phyloP scores from a whole-genome alignment of 2,329 filamentous ascomycete genomes.

The Fusarium sp. region DNA sequence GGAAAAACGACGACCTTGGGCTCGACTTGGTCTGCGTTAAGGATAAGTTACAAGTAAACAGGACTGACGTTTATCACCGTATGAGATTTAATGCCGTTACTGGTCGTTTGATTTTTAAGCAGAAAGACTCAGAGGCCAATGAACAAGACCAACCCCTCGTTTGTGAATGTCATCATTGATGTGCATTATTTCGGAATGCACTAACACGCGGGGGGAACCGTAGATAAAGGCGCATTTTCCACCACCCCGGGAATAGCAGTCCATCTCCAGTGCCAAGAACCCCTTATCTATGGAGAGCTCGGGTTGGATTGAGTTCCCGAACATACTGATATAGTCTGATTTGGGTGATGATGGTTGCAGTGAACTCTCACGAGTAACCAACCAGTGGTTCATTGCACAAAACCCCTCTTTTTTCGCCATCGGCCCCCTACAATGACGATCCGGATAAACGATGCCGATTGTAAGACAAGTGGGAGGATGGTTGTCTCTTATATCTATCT shows the following conservation, averaged over 20 bases:
- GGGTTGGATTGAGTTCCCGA: background rate
- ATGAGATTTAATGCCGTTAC: background rate
- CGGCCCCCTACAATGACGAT: background rate
- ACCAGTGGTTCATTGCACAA: background rate
- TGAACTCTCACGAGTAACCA: background rate
- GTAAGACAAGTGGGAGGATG: background rate
- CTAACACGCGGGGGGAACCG: background rate
- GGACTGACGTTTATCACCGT: background rate
- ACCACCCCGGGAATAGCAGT: background rate
- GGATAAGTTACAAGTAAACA: background rate
- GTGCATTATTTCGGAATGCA: slow-evolving; percentile 33
- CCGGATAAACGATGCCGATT: background rate
- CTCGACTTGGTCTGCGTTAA: background rate
- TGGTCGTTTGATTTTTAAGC: background rate
- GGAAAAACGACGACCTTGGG: background rate
- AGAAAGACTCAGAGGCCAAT: slow-evolving; percentile 33
- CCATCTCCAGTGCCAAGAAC: background rate
- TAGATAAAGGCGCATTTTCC: background rate
- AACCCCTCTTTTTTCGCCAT: background rate
- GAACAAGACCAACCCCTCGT: background rate
- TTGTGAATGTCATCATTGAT: background rate
- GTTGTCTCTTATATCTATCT: background rate
- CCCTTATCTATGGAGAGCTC: background rate
- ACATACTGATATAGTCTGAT: background rate
- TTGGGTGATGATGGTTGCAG: background rate